Conservation (phyloP, 441 rosid genomes). For the Pelargonium cotyledonis region DNA sequence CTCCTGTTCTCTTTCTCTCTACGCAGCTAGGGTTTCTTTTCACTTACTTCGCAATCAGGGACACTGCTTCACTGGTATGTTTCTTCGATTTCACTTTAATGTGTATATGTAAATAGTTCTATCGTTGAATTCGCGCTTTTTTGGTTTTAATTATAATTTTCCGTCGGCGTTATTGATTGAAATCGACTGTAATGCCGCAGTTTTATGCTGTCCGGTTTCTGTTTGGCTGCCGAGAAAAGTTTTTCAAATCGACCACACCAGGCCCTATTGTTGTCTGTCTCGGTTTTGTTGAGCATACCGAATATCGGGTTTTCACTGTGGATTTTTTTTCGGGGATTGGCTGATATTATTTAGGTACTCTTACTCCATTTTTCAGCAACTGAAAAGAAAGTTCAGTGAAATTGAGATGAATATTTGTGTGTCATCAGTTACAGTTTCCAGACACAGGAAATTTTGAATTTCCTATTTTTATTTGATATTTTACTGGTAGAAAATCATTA, state of each 20-base stretch:
- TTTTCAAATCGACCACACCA: neutral
- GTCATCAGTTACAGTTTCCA: no score
- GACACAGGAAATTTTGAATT: neutral
- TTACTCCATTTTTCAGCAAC: conserved; percentile 16
- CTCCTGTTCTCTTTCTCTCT: conserved; percentile 10
- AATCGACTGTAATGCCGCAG: neutral
- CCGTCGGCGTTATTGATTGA: neutral
- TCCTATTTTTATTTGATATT: neutral
- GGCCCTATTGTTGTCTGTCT: no score
- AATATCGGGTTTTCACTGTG: neutral
- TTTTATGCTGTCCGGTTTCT: neutral
- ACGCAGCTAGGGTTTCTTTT: conserved; percentile 20
- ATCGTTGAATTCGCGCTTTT: conserved; percentile 12
- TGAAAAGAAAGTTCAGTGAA: conserved; percentile 6
- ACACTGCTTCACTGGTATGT: conserved; percentile 33
- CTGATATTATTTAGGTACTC: neutral
- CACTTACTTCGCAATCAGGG: conserved; percentile 39
- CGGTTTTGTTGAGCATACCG: no score
- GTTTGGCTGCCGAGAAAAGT: neutral
- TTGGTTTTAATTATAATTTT: no score
- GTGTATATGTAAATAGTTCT: conserved; percentile 7
- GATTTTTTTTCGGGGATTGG: neutral
- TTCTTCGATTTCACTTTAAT: conserved; percentile 3
- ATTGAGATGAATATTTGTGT: no score
- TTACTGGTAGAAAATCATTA: neutral